Evolutionary conservation across 1,284 basidiomycete genomes (phyloP).

Genomic region (Exobasidium rhododendri): DNA sequence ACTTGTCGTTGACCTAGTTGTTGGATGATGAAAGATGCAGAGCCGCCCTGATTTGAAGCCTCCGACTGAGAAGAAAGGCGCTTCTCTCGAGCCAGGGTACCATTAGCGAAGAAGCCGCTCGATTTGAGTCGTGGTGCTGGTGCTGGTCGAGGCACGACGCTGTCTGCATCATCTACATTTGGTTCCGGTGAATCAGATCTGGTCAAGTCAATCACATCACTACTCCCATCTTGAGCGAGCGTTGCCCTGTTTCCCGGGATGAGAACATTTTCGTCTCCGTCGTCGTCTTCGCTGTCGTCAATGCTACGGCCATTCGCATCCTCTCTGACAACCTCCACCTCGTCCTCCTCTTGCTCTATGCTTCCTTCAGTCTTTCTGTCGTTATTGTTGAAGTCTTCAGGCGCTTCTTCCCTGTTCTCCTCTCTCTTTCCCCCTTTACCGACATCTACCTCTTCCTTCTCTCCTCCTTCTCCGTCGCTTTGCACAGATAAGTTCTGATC

Average conservation of each 20-base stretch:
- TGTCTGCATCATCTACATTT: conserved; percentile 16
- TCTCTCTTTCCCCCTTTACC: conserved; percentile 14
- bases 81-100: background rate
- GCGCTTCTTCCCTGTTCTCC: conserved; percentile 15
- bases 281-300: background rate
- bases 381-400: conserved; percentile 13
- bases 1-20: background rate
- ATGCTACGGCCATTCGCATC: background rate
- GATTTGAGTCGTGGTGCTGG: conserved; percentile 24
- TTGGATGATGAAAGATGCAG: conserved; percentile 1
- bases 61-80: no score
- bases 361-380: background rate
- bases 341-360: conserved; percentile 19
- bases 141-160: no score
- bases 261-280: background rate
- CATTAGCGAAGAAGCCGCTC: conserved; percentile 4
- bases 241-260: background rate
- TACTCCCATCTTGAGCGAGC: background rate
- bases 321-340: background rate
- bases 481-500: background rate
- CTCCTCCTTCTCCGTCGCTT: conserved; percentile 12
- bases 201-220: background rate
- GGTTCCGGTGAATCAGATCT: background rate
- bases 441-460: conserved; percentile 21
- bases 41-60: background rate